Percentiles rank a stretch among this genome's conserved stretches.
phyloP scores from a whole-genome alignment of 176 grass and related monocot species.

The Oryza coarctata region DNA sequence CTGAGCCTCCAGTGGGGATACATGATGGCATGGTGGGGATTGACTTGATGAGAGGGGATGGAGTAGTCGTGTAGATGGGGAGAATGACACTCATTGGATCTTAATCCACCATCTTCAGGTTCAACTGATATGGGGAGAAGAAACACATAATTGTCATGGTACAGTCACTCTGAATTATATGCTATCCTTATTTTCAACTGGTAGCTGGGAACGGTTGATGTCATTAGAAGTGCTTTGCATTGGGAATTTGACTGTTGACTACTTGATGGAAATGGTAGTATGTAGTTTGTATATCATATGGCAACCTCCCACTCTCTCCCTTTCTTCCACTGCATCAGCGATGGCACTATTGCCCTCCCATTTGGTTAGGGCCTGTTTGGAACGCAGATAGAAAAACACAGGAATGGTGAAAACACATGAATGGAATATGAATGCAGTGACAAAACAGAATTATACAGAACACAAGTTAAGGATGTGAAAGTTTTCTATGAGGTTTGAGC shows the following conservation, averaged over 20 bases:
- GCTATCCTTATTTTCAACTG: not conserved
- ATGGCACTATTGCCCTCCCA: not conserved
- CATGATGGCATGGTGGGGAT: not conserved
- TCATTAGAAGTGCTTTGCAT: not conserved
- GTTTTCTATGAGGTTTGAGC: not conserved
- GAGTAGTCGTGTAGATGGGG: not conserved
- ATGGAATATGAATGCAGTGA: too few species aligned
- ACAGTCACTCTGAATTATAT: not conserved
- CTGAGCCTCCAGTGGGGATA: not conserved
- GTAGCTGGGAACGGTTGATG: not conserved
- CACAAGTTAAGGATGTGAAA: not conserved
- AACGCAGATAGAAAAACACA: not conserved
- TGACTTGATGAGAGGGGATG: not conserved
- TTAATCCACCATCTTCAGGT: not conserved
- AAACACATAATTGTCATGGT: not conserved
- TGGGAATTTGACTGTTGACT: not conserved
- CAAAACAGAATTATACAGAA: too few species aligned
- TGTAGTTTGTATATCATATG: not conserved
- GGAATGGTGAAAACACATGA: too few species aligned
- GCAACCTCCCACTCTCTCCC: not conserved
- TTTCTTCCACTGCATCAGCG: not conserved
- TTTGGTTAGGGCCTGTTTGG: not conserved
- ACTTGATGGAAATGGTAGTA: not conserved
- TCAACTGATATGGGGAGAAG: not conserved
- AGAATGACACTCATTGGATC: not conserved